These are phyloP conservation scores for Colletotrichum lini DNA, from an alignment of 2,329 filamentous ascomycete genomes.

Conservation along the genomic window DNA sequence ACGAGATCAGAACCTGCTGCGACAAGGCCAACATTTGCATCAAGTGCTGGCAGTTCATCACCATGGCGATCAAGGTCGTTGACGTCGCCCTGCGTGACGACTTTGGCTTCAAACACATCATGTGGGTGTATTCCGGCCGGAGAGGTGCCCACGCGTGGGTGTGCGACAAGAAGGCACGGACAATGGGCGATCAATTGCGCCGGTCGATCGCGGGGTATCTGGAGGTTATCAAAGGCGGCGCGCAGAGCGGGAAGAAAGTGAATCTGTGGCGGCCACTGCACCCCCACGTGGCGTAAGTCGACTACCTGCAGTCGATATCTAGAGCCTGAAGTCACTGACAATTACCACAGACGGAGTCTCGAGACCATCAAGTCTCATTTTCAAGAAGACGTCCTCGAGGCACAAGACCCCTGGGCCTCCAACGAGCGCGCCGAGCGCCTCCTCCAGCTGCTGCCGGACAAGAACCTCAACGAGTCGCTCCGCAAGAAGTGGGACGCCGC, in stretches of 20 bases:
- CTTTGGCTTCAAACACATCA: conserved; percentile 95
- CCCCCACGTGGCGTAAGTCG: conserved; percentile 81
- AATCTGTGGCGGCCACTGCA: conserved; percentile 89
- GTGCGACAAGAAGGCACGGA: conserved; percentile 88
- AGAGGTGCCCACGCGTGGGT: conserved; percentile 99
- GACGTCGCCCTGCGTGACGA: conserved; percentile 91
- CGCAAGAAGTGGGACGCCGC: conserved; percentile 92
- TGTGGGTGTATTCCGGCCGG: conserved; percentile 98
- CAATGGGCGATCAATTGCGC: conserved; percentile 88
- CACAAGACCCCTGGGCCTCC: conserved; percentile 88
- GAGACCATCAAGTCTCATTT: conserved; percentile 89
- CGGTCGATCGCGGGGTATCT: conserved; percentile 90
- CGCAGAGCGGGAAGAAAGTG: conserved; percentile 88
- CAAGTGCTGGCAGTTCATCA: conserved; percentile 97
- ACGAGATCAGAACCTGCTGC: conserved; percentile 96
- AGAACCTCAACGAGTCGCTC: conserved; percentile 81
- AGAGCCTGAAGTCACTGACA: conserved; percentile 40
- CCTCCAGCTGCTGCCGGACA: conserved; percentile 87
- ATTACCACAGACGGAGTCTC: conserved; percentile 77
- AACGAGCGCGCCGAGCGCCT: conserved; percentile 82
- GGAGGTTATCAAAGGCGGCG: conserved; percentile 88
- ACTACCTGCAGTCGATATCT: neutral
- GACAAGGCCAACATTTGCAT: conserved; percentile 92
- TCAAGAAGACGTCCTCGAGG: conserved; percentile 82
- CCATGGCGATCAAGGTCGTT: conserved; percentile 96